Evolutionary conservation across 805 yeast genomes (phyloP).

Genomic region (Metschnikowia koreensis): DNA sequence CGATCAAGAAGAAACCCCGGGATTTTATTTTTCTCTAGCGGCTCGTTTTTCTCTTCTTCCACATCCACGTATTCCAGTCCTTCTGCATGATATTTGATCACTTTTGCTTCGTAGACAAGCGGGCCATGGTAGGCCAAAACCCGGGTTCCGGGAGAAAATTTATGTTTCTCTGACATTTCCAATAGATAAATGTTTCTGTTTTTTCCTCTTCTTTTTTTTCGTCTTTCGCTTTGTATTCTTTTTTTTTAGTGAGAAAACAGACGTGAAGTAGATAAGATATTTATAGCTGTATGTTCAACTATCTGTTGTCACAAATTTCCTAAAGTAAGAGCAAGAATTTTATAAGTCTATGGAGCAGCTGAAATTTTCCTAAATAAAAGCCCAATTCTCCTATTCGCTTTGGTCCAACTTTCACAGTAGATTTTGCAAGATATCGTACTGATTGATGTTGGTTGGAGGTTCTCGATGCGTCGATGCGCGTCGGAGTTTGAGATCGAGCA

Average conservation of each 20-base stretch:
- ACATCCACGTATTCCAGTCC: slow-evolving; percentile 39
- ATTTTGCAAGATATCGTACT: not conserved
- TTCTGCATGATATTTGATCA: slow-evolving; percentile 61
- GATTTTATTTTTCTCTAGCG: slow-evolving; percentile 29
- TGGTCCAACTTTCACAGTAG: not conserved
- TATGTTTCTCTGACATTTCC: not conserved
- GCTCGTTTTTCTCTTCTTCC: slow-evolving; percentile 39
- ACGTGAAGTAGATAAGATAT: not conserved
- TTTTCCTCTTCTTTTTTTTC: not conserved
- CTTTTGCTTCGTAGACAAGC: slow-evolving; percentile 82
- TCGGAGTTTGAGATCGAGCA: not conserved
- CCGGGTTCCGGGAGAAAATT: slow-evolving; percentile 21
- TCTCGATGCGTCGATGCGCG: slow-evolving; percentile 5
- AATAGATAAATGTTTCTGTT: not conserved
- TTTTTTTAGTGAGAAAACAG: too few species aligned
- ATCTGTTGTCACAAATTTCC: not conserved
- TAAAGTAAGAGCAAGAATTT: too few species aligned
- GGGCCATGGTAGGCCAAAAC: slow-evolving; percentile 88
- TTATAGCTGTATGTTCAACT: not conserved
- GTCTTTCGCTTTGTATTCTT: too few species aligned
- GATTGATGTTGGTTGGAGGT: not conserved
- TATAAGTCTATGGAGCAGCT: not conserved
- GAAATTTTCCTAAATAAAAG: not conserved
- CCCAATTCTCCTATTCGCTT: not conserved
- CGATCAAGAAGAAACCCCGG: slow-evolving; percentile 26